Base-by-base conservation (phyloP, 2,329 filamentous ascomycete genomes). In the Arthrobotrys sinensis region DNA sequence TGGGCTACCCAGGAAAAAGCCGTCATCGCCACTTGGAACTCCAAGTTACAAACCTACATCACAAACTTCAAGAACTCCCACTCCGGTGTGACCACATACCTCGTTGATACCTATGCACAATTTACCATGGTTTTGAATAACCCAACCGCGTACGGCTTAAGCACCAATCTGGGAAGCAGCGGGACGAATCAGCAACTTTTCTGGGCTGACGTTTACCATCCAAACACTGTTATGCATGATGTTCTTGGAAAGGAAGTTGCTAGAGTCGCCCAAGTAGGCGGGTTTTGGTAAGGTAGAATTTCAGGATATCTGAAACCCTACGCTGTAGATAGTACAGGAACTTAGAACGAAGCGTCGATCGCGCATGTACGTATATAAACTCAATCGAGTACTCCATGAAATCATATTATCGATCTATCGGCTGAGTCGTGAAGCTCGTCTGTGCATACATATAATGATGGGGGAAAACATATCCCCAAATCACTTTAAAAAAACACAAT, bases 151-250 rank as follows among this genome's bases (percentile, higher is more conserved):
- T 73, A 73, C 24, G 69, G 69, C 3, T 62, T 73, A n/a, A 73
- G 50, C 24, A 46, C 60, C 6, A 52, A 66, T 45, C 5, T 52
- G 5, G 65, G 28, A 36, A 72, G 68, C 11, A 50, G 38, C 16
- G 69, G 69, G n/a, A 73, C 21, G 5, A 67, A 67, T 11, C 69
- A 73, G 19, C 60, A 66, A 11, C 38, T 73, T 8, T 73, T 73
- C 14, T 73, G 69, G 69, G 69, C 62, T 4, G 69, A 73, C 28
- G 62, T 66, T 36, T 73, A 73, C 36, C 69, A 73, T 28, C 69
- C 69, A 16, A 73, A 73, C 38, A 73, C 62, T 10, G 62, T 66
- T 3, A 67, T 73, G 60, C 69, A 73, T 7, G 69, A 64, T 14
- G 48, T 73, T 21, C 48, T 73, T 6, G 69, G 48, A 34, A 53